These are phyloP conservation scores for Trichoderma asperellum DNA, from an alignment of 2,329 filamentous ascomycete genomes.

Conservation along the genomic window DNA sequence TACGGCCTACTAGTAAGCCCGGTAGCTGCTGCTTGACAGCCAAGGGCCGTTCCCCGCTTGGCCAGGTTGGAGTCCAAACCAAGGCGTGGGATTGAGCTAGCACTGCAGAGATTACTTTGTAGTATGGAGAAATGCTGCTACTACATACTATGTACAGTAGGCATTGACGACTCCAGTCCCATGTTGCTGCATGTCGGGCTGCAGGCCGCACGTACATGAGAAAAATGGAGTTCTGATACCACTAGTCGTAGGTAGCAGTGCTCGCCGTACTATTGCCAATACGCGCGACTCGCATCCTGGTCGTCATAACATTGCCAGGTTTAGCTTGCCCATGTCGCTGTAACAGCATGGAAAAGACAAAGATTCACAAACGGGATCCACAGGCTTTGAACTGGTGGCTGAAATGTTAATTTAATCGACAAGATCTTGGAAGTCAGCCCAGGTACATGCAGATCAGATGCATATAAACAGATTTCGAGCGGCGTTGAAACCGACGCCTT, in stretches of 20 bases:
- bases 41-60: conserved; percentile 5
- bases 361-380: neutral
- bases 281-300: conserved; percentile 7
- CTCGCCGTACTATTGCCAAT: neutral
- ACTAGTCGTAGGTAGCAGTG: neutral
- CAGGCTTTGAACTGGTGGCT: neutral
- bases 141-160: neutral
- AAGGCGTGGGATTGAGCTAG: neutral
- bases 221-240: conserved; percentile 16
- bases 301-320: neutral
- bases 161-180: neutral
- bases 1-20: neutral
- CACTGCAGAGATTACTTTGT: neutral
- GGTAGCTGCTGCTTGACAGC: conserved; percentile 2
- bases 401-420: neutral
- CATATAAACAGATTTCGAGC: neutral
- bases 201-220: conserved; percentile 24
- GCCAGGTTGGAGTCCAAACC: conserved; percentile 13
- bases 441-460: neutral
- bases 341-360: neutral
- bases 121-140: neutral
- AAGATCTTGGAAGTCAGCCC: neutral
- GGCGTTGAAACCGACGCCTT: neutral
- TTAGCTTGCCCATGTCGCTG: neutral
- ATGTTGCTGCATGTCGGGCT: conserved; percentile 23